Evolutionary conservation across 331 rosid genomes (phyloP).

Genomic region (Malus hybrid): DNA sequence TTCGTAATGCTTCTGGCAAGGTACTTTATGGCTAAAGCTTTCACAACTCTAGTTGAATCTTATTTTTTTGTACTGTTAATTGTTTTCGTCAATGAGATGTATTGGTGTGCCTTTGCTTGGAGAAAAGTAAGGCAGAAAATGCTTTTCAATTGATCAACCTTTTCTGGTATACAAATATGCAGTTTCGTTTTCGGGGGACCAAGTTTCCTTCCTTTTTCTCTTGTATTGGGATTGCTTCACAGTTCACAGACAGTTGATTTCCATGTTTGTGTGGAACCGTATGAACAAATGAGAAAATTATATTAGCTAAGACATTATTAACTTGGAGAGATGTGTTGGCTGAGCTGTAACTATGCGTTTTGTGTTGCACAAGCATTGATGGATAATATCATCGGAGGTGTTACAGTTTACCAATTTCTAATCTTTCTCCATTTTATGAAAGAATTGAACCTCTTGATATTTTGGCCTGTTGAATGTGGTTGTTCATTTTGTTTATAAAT

Average conservation of each 20-base stretch:
- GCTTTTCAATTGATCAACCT: neutral
- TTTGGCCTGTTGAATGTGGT: neutral
- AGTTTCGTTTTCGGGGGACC: neutral
- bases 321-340: neutral
- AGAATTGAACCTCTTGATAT: neutral
- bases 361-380: neutral
- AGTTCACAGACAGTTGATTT: neutral
- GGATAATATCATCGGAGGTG: neutral
- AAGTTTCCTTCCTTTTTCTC: neutral
- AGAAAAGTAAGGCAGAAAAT: neutral
- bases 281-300: neutral
- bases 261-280: neutral
- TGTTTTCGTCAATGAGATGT: neutral
- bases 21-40: slow-evolving; percentile 29
- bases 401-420: neutral
- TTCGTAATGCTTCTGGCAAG: slow-evolving; percentile 91
- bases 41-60: neutral
- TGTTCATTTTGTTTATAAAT: neutral
- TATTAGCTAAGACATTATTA: neutral
- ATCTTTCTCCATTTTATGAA: neutral
- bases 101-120: slow-evolving; percentile 4
- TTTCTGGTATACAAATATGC: neutral
- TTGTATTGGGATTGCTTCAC: neutral
- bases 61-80: neutral
- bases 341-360: neutral